These are phyloP conservation scores for Dactylorhiza incarnata DNA, from an alignment of 106 monocot genomes.

Conservation along the genomic window DNA sequence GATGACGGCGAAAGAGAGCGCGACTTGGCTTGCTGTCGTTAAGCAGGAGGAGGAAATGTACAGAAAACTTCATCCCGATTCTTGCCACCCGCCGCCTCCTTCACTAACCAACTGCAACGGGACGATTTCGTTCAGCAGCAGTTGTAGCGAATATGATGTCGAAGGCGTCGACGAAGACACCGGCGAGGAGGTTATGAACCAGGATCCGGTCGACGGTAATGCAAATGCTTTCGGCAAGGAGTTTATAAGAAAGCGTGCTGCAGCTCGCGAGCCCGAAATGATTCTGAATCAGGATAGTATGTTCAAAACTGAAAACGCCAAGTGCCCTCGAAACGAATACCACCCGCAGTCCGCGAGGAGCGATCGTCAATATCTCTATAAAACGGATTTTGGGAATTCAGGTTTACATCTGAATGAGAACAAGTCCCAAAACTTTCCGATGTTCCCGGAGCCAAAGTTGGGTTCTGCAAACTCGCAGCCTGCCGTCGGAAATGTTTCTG, in stretches of 20 bases:
- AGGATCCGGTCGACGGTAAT: constrained; percentile 3
- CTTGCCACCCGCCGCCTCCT: constrained; percentile 27
- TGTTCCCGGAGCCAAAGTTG: not conserved
- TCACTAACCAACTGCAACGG: constrained; percentile 13
- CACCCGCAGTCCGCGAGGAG: constrained; percentile 17
- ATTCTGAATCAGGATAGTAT: constrained; percentile 15
- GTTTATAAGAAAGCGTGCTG: constrained; percentile 41
- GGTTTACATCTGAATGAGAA: constrained; percentile 21
- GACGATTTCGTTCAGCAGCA: constrained; percentile 39
- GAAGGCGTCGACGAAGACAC: constrained; percentile 37
- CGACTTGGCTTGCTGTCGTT: constrained; percentile 64
- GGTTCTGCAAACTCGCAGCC: not conserved
- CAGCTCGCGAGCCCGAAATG: constrained; percentile 10
- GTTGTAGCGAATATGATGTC: constrained; percentile 54
- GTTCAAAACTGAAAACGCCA: constrained; percentile 39
- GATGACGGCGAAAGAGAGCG: constrained; percentile 81
- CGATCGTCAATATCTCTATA: constrained; percentile 27
- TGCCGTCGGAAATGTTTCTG: not conserved
- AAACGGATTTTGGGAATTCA: not conserved
- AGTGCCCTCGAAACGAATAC: constrained; percentile 39
- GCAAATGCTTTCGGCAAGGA: constrained; percentile 11
- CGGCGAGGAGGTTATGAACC: constrained; percentile 20
- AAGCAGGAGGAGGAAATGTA: constrained; percentile 65
- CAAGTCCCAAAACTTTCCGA: constrained; percentile 20
- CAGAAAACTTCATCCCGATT: constrained; percentile 37